Evolutionary conservation across 2,329 filamentous ascomycete species (phyloP).

Genomic region (Trichoderma sp.): DNA sequence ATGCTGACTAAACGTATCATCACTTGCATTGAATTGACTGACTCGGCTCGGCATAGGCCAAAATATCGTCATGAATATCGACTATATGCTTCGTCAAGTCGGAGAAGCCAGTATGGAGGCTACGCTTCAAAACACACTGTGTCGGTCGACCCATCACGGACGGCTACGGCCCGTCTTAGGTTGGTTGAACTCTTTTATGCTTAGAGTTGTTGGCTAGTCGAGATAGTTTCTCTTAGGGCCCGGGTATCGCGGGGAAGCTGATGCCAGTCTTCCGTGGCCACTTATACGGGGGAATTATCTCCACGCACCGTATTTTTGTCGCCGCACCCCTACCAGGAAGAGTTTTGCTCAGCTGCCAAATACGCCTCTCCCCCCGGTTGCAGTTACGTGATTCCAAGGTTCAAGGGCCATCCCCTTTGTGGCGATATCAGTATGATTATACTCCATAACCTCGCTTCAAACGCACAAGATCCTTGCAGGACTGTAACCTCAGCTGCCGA

Average conservation of each 20-base stretch:
- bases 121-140: not conserved
- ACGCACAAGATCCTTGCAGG: not conserved
- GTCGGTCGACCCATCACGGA: not conserved
- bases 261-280: not conserved
- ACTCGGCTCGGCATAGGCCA: not conserved
- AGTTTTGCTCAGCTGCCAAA: not conserved
- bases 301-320: not conserved
- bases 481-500: not conserved
- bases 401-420: not conserved
- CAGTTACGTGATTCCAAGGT: not conserved
- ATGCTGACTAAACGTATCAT: not conserved
- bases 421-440: not conserved
- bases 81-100: not conserved
- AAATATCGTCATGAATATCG: not conserved
- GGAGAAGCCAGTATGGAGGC: no score
- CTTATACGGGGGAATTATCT: not conserved
- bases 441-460: not conserved
- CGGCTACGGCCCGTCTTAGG: not conserved
- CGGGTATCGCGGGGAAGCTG: constrained; percentile 10
- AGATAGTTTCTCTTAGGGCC: not conserved
- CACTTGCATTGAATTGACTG: not conserved
- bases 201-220: not conserved
- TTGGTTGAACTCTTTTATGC: not conserved
- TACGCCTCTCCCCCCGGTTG: not conserved
- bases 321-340: not conserved